A percentile compares a stretch with the other conserved stretches of the same genome.
Conservation (phyloP, 2,329 filamentous ascomycete genomes). For the Basipetospora chlamydospora region DNA sequence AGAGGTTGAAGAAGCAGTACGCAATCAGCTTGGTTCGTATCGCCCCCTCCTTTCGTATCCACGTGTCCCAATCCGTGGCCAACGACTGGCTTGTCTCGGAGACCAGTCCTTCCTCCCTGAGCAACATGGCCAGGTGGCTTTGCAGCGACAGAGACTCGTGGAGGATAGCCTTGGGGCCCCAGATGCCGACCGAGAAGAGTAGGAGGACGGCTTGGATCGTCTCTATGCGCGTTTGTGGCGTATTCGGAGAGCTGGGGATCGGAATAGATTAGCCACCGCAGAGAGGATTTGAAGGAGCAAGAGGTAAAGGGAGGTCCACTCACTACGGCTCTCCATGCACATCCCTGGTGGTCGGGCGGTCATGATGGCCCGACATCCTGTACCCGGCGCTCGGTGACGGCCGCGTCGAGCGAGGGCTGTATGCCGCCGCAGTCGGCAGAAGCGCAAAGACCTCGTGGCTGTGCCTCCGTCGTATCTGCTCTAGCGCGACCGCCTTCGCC, state of each 20-base stretch:
- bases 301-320: slow-evolving; percentile 14
- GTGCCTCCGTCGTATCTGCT: slow-evolving; percentile 42
- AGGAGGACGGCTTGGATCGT: slow-evolving; percentile 51
- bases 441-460: slow-evolving; percentile 42
- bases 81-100: slow-evolving; percentile 31
- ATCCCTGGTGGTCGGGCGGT: slow-evolving; percentile 41
- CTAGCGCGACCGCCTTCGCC: slow-evolving; percentile 40
- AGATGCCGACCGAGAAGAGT: slow-evolving; percentile 44
- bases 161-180: slow-evolving; percentile 45
- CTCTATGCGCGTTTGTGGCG: slow-evolving; percentile 43
- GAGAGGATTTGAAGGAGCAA: background rate
- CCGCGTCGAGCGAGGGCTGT: slow-evolving; percentile 44
- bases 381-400: slow-evolving; percentile 43
- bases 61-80: slow-evolving; percentile 41
- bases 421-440: slow-evolving; percentile 40
- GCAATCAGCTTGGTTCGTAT: slow-evolving; percentile 45
- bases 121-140: slow-evolving; percentile 40
- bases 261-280: too few species aligned
- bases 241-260: slow-evolving; percentile 36
- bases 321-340: slow-evolving; percentile 46
- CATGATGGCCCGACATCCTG: slow-evolving; percentile 43
- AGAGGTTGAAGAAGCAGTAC: slow-evolving; percentile 49
- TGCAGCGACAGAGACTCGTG: slow-evolving; percentile 45
- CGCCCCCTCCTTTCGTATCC: slow-evolving; percentile 41
- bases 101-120: slow-evolving; percentile 42